Evolutionary conservation across 305 asterid genomes (phyloP), one percentile per base, ranked within the genome.

Genomic region (Rubia tinctorum): DNA sequence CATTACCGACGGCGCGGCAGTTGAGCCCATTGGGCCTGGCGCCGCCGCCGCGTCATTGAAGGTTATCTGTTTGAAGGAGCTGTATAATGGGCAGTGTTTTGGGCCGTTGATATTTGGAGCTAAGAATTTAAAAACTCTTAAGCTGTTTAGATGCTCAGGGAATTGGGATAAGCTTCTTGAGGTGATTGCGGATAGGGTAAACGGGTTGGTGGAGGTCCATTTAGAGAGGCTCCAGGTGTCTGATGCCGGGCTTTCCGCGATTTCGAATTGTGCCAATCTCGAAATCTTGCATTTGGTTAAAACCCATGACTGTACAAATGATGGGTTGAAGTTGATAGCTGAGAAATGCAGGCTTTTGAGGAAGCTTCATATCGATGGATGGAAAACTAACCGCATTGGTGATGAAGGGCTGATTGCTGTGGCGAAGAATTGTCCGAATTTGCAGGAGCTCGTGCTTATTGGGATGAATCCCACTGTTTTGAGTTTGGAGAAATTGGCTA

Each of bases 201-300:
- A 44, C 49, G 87, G 86, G 56, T 79, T 91, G 55, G 82, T 83
- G 53, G 95, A 91, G 80, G 78, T 91, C 71, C 97, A 91, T 74
- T 69, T 91, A 10, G 97, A 91, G 86, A 90, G 88, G 88, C 89
- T 91, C 82, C 95, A 88, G 80, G 95, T 91, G 43, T 88, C 91
- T 77, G 96, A 91, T 73, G 11, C 74, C 14, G 97, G 97, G 59
- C 88, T 91, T 8, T 56, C 75, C 1, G 89, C 97, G 8, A 69
- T 91, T 34, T 87, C 96, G 0, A 82, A 79, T 59, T 88, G 89
- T 80, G 74, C 76, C n/a, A 82, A 73, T 71, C 90, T 91, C 59
- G 95, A 91, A 72, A 83, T 86, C 13, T 63, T 91, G 83, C 97
- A 89, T 79, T 76, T 91, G 71, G 97, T 88, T 45, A 91, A 91